phyloP scores from a whole-genome alignment of 176 grass and related monocot species.

The Olyra latifolia region DNA sequence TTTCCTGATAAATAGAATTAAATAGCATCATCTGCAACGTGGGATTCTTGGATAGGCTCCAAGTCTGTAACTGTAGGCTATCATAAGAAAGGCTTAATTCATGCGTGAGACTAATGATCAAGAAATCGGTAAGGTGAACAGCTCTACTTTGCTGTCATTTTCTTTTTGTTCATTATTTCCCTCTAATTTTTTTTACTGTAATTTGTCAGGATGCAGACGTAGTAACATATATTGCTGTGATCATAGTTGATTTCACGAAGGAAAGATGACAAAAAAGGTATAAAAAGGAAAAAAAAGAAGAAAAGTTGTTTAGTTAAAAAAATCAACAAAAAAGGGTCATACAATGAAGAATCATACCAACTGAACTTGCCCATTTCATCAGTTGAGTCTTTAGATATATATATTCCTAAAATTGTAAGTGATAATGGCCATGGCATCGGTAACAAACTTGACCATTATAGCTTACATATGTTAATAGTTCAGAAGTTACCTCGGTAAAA shows the following conservation, averaged over 20 bases:
- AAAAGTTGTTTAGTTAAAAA: constrained; percentile 2
- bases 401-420: not conserved
- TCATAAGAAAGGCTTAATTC: constrained; percentile 1
- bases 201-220: no score
- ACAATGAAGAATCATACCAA: not conserved
- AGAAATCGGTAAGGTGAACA: not conserved
- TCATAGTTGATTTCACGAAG: not conserved
- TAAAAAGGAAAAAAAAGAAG: not conserved
- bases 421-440: not conserved
- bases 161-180: not conserved
- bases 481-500: constrained; percentile 58
- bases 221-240: not conserved
- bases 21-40: not conserved
- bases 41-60: no score
- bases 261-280: not conserved
- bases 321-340: not conserved
- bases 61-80: not conserved
- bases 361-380: not conserved
- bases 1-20: constrained; percentile 48
- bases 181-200: no score
- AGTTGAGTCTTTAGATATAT: not conserved
- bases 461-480: not conserved
- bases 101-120: not conserved
- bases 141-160: not conserved
- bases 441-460: not conserved